Percentiles rank a stretch among this genome's conserved stretches.
These are phyloP conservation scores for Trichocladium antarcticum DNA, from an alignment of 495 filamentous ascomycete species.

Conservation along the genomic window DNA sequence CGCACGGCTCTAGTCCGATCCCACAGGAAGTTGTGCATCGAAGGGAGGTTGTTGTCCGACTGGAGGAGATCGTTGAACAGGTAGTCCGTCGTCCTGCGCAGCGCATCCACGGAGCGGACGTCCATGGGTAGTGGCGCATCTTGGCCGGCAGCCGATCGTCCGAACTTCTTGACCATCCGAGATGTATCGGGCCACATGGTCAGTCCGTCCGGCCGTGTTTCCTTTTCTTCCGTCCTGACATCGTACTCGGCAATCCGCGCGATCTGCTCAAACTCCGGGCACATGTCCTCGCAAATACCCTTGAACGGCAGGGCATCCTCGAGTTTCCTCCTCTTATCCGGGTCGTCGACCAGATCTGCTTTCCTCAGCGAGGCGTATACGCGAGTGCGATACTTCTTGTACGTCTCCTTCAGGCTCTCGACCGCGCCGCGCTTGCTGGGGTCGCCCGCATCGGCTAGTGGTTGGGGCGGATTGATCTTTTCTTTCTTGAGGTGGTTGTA, in stretches of 20 bases:
- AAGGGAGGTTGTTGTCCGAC: slow-evolving; percentile 49
- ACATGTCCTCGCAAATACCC: slow-evolving; percentile 88
- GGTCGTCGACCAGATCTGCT: slow-evolving; percentile 74
- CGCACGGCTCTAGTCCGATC: slow-evolving; percentile 85
- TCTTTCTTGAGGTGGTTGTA: slow-evolving; percentile 33
- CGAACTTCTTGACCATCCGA: slow-evolving; percentile 68
- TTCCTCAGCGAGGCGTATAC: slow-evolving; percentile 59
- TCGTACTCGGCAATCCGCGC: slow-evolving; percentile 60
- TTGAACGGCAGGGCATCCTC: slow-evolving; percentile 77
- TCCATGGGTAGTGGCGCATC: slow-evolving; percentile 88
- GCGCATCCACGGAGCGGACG: slow-evolving; percentile 65
- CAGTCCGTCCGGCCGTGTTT: slow-evolving; percentile 23
- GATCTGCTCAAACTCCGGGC: slow-evolving; percentile 78
- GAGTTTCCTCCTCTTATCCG: slow-evolving; percentile 67
- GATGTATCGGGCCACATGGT: slow-evolving; percentile 27
- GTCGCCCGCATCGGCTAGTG: slow-evolving; percentile 34
- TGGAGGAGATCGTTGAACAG: slow-evolving; percentile 64
- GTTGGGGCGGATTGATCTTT: slow-evolving; percentile 34
- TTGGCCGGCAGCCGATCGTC: slow-evolving; percentile 81
- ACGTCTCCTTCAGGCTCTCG: slow-evolving; percentile 34
- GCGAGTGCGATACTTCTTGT: slow-evolving; percentile 55
- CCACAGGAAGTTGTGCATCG: slow-evolving; percentile 82
- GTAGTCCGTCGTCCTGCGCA: slow-evolving; percentile 71
- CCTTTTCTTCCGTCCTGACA: slow-evolving; percentile 44
- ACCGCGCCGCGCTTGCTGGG: slow-evolving; percentile 32